A percentile compares a stretch with the other conserved stretches of the same genome.
Evolutionary conservation across 1,284 basidiomycete genomes (phyloP).

Genomic region (Ustilago esculenta): DNA sequence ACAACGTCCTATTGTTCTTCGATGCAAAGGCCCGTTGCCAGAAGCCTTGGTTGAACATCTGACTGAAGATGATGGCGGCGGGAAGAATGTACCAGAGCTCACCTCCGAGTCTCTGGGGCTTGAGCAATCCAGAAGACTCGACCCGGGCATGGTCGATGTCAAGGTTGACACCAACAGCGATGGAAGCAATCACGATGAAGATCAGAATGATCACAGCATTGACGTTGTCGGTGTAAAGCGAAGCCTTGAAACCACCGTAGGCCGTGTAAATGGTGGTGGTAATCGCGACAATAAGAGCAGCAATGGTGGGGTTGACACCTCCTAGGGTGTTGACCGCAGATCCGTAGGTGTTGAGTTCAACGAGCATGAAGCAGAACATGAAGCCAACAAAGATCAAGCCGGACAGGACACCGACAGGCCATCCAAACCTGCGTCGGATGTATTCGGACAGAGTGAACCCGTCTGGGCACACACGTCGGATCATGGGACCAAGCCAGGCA

Average conservation of each 20-base stretch:
- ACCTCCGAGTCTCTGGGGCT: constrained; percentile 60
- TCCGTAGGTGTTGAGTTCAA: constrained; percentile 66
- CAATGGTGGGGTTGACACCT: constrained; percentile 59
- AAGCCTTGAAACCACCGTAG: constrained; percentile 67
- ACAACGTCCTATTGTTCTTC: constrained; percentile 61
- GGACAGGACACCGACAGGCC: constrained; percentile 62
- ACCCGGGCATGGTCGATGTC: constrained; percentile 56
- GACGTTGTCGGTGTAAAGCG: constrained; percentile 67
- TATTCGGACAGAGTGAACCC: constrained; percentile 66
- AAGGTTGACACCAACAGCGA: constrained; percentile 62
- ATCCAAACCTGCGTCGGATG: constrained; percentile 64
- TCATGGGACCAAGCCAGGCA: constrained; percentile 64
- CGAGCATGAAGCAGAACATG: constrained; percentile 67
- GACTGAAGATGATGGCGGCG: constrained; percentile 63
- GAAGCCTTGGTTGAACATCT: constrained; percentile 68
- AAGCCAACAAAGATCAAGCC: constrained; percentile 64
- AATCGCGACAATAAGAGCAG: constrained; percentile 63
- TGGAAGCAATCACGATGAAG: constrained; percentile 61
- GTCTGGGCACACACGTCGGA: constrained; percentile 63
- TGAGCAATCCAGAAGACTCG: constrained; percentile 55
- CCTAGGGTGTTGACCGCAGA: constrained; percentile 56
- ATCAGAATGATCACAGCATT: constrained; percentile 64
- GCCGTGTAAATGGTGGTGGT: constrained; percentile 66
- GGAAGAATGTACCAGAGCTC: constrained; percentile 66
- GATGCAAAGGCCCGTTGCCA: constrained; percentile 67